Evolutionary conservation across 306 rosid genomes (phyloP).

Genomic region (Vicia sativa): DNA sequence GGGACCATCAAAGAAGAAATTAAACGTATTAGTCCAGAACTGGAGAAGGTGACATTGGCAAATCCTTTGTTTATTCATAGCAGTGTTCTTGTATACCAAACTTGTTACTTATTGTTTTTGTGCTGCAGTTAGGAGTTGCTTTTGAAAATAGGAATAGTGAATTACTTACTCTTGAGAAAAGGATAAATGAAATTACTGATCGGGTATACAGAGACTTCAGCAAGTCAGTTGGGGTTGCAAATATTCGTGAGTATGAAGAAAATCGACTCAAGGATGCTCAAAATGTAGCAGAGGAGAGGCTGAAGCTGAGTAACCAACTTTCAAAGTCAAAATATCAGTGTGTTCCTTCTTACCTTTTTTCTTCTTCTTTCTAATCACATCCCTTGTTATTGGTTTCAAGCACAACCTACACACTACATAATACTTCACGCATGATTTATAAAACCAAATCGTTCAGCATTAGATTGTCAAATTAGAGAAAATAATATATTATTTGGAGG

Average conservation of each 20-base stretch:
- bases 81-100: conserved; percentile 28
- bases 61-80: conserved; percentile 22
- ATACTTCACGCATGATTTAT: no score
- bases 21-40: conserved; percentile 76
- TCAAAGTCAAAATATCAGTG: no score
- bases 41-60: conserved; percentile 63
- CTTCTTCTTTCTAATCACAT: no score
- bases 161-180: conserved; percentile 72
- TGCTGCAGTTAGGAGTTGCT: conserved; percentile 62
- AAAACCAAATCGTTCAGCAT: no score
- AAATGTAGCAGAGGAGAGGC: no score
- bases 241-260: conserved; percentile 98
- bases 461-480: no score
- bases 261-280: no score
- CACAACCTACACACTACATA: no score
- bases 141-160: conserved; percentile 71
- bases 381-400: no score
- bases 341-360: no score
- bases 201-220: conserved; percentile 83
- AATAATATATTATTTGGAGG: no score
- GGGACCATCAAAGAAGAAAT: conserved; percentile 75
- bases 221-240: conserved; percentile 90
- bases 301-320: no score
- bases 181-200: conserved; percentile 90
- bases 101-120: conserved; percentile 28